Evolutionary conservation across 2,329 filamentous ascomycete species (phyloP).

Genomic region (Lachnellula willkommii): DNA sequence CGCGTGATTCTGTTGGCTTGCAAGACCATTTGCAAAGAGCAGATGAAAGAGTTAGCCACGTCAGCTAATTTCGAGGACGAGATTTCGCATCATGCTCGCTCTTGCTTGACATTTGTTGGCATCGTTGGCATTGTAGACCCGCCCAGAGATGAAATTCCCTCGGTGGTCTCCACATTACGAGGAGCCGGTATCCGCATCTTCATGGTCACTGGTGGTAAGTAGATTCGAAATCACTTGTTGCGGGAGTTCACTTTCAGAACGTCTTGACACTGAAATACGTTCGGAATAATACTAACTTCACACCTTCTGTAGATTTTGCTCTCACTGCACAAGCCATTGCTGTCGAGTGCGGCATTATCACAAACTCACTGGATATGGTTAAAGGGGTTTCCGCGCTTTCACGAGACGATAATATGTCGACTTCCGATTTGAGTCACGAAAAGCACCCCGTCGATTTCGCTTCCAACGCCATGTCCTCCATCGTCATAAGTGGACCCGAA

Average conservation of each 20-base stretch:
- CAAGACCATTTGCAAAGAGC: constrained; percentile 45
- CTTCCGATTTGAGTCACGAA: constrained; percentile 8
- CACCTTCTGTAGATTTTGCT: constrained; percentile 57
- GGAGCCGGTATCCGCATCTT: constrained; percentile 69
- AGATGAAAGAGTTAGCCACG: constrained; percentile 37
- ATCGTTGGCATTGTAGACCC: constrained; percentile 56
- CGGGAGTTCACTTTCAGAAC: background rate
- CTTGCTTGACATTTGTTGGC: constrained; percentile 48
- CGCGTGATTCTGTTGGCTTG: constrained; percentile 62
- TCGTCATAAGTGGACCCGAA: constrained; percentile 62
- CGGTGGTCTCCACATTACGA: constrained; percentile 56
- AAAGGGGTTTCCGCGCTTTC: constrained; percentile 45
- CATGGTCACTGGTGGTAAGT: constrained; percentile 49
- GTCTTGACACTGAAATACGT: background rate
- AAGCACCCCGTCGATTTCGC: constrained; percentile 8
- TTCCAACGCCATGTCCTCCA: constrained; percentile 36
- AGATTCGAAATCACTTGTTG: background rate
- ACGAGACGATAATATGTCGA: constrained; percentile 17
- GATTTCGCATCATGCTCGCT: constrained; percentile 47
- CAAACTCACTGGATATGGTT: constrained; percentile 41
- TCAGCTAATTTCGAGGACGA: constrained; percentile 52
- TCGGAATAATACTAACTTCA: too few relatives aligned
- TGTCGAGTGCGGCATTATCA: constrained; percentile 66
- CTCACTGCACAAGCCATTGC: constrained; percentile 71
- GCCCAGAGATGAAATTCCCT: constrained; percentile 53